Evolutionary conservation across 192 early-diverging fungal genomes (phyloP).

Genomic region (Paraglomus occultum): DNA sequence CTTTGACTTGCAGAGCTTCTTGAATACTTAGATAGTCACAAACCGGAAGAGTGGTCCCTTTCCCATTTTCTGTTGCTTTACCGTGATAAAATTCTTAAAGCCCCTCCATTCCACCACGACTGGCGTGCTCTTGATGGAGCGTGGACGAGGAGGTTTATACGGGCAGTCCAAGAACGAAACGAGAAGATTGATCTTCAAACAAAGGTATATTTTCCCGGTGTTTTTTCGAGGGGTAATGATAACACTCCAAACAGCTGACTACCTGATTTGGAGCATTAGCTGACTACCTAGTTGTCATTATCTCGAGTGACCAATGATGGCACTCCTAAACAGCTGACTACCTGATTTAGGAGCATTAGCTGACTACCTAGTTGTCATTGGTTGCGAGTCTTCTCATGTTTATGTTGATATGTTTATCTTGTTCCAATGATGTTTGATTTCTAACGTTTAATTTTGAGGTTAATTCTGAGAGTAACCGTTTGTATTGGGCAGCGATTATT

Average conservation of each 20-base stretch:
- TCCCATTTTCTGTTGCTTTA: constrained; percentile 20
- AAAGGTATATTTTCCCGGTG: constrained; percentile 15
- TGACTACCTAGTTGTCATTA: constrained; percentile 24
- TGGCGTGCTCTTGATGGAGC: constrained; percentile 16
- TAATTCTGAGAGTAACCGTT: constrained; percentile 23
- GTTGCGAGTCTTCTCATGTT: constrained; percentile 23
- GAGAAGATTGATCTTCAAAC: constrained; percentile 10
- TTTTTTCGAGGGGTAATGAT: constrained; percentile 25
- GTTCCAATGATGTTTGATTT: constrained; percentile 22
- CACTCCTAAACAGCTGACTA: too few relatives aligned
- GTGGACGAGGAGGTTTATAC: constrained; percentile 21
- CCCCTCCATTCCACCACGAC: constrained; percentile 17
- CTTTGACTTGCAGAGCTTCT: constrained; percentile 24
- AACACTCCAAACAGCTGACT: constrained; percentile 19
- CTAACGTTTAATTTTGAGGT: constrained; percentile 16
- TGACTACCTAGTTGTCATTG: constrained; percentile 19
- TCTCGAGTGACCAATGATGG: constrained; percentile 21
- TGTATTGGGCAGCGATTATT: constrained; percentile 21
- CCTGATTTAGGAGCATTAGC: constrained; percentile 20
- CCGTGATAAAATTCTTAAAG: constrained; percentile 21
- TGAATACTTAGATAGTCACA: constrained; percentile 23
- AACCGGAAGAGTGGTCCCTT: constrained; percentile 21
- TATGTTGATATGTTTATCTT: constrained; percentile 10
- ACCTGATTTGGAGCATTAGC: constrained; percentile 18
- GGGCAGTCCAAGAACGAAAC: constrained; percentile 24